Evolutionary conservation across 108 stramenopile genomes (phyloP), one percentile per base, ranked within the genome.

Genomic region (Parmales sp.): DNA sequence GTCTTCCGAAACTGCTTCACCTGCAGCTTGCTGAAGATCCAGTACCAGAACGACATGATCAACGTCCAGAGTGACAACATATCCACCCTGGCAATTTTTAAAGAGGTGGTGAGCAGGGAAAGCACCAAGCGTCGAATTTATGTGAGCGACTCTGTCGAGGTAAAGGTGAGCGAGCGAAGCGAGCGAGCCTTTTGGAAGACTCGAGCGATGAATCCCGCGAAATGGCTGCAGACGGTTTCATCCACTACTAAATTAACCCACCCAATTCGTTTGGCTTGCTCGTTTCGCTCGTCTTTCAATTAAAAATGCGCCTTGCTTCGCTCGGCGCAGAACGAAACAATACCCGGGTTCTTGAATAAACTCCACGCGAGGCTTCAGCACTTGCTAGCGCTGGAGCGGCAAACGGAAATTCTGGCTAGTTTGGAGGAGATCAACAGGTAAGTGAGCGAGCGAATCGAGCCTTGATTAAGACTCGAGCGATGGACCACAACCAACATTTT

Each of bases 401-500:
- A 74, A 71, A 37, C 72, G 7, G 73, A 74, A 16, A 0, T 74
- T 2, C 73, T 75, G 28, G 72, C 38, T 18, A 67, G 72, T 19
- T 23, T 75, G 38, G 72, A 74, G 28, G 76, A 77, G 11, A n/a
- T n/a, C n/a, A n/a, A n/a, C n/a, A n/a, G n/a, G n/a, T n/a, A n/a
- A n/a, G n/a, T n/a, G n/a, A n/a, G n/a, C n/a, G n/a, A n/a, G n/a
- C n/a, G n/a, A n/a, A n/a, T n/a, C n/a, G n/a, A n/a, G n/a, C n/a
- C n/a, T n/a, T n/a, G n/a, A n/a, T n/a, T n/a, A n/a, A n/a, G n/a
- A n/a, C n/a, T n/a, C n/a, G n/a, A n/a, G n/a, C n/a, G n/a, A n/a
- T n/a, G n/a, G n/a, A n/a, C n/a, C n/a, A n/a, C n/a, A n/a, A n/a
- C n/a, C n/a, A n/a, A n/a, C n/a, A n/a, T n/a, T n/a, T n/a, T n/a